These are phyloP conservation scores for Saccharomycopsis crataegensis DNA, from an alignment of 1,139 yeast species.

Conservation along the genomic window DNA sequence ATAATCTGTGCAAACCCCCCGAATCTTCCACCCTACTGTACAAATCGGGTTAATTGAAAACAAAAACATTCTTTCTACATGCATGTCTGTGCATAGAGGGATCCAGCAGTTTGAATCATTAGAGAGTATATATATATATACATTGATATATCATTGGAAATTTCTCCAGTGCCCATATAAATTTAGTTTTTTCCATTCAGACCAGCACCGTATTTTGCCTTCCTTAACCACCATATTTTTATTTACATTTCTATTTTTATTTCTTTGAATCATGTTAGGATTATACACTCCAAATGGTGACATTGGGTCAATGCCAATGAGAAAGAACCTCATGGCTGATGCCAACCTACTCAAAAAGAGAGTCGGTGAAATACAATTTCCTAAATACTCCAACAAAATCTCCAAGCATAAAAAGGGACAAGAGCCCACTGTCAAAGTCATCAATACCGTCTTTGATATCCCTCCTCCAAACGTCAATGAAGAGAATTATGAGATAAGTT, in stretches of 20 bases:
- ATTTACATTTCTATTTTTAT: neutral
- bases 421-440: neutral
- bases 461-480: constrained; percentile 12
- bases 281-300: neutral
- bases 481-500: neutral
- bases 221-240: neutral
- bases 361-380: no score
- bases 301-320: neutral
- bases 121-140: neutral
- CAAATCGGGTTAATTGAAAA: no score
- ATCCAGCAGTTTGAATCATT: no score
- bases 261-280: neutral
- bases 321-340: neutral
- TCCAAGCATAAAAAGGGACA: no score
- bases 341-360: neutral
- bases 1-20: no score
- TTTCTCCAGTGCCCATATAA: neutral
- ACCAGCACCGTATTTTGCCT: no score
- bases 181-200: neutral
- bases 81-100: no score
- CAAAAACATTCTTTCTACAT: no score
- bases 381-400: no score
- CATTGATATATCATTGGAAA: neutral
- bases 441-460: constrained; percentile 10
- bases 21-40: no score